These are phyloP conservation scores for Lepidium aucheri DNA, from an alignment of 345 rosid species.

Conservation along the genomic window DNA sequence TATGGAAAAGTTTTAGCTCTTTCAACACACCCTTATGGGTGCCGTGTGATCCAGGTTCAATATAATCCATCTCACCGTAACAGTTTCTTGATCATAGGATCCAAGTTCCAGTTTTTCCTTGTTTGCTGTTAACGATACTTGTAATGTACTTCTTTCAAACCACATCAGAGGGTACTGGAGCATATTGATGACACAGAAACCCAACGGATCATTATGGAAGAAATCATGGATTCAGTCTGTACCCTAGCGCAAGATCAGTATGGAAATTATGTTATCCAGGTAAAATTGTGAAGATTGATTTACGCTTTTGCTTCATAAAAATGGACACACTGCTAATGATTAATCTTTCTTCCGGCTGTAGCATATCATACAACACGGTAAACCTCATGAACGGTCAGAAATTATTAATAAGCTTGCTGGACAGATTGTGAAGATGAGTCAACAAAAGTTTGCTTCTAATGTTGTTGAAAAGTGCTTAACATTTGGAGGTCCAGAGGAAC, in stretches of 20 bases:
- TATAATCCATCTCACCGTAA: neutral
- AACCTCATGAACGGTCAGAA: conserved; percentile 65
- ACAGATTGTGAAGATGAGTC: conserved; percentile 93
- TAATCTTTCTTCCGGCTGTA: conserved; percentile 25
- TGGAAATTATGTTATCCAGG: conserved; percentile 98
- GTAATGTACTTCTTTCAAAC: neutral
- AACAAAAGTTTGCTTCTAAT: conserved; percentile 96
- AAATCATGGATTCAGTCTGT: conserved; percentile 73
- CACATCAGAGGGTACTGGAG: conserved; percentile 77
- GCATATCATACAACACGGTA: conserved; percentile 93
- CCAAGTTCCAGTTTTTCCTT: neutral
- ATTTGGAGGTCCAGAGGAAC: conserved; percentile 80
- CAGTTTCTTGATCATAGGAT: neutral
- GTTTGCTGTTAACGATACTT: neutral
- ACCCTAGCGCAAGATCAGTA: conserved; percentile 85
- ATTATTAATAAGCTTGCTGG: conserved; percentile 79
- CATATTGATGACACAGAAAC: conserved; percentile 60
- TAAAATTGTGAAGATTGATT: conserved; percentile 13
- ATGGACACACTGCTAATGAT: neutral
- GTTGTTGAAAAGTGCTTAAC: conserved; percentile 92
- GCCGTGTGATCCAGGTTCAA: conserved; percentile 90
- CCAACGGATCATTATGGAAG: conserved; percentile 73
- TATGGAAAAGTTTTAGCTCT: conserved; percentile 79
- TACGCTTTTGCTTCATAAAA: neutral
- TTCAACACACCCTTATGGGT: conserved; percentile 97